Evolutionary conservation across 805 yeast genomes (phyloP), one percentile per base, ranked within the genome.

Genomic region (Kodamaea kaohsiungensis): DNA sequence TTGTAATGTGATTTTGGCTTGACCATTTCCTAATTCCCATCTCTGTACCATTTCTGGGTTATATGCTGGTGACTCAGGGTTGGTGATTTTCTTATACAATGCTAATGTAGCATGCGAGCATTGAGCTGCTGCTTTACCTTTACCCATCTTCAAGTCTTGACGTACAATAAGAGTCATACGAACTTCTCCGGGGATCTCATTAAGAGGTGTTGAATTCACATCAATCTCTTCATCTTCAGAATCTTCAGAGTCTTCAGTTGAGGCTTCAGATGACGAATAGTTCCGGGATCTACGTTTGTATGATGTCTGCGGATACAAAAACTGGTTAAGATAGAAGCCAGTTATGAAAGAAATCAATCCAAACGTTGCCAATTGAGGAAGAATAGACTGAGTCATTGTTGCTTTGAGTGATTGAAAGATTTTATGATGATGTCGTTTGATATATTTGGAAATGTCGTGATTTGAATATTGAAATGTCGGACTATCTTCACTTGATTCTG

Each of bases 51-150:
- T 69, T 10, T 75, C 76, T 13, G 90, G 86, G 58, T 89, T 86
- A 57, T 83, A 80, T 5, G 82, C 80, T 5, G 77, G 79, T 1
- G 83, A 75, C 2, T 74, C 65, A 4, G 82, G 79, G 39, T 78
- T 72, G 39, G 82, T 75, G 73, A 88, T 87, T 57, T 84, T 72
- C 63, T 88, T 86, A 71, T 89, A 95, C 61, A 95, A 84, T 0
- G 95, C 92, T 35, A 95, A 78, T 0, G 98, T 96, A n/a, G 99
- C 99, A 73, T 95, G 99, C 39, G 91, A 87, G 70, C 98, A 93
- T 67, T 95, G 99, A 5, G 99, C 99, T 3, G 98, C 98, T 2
- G 89, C 87, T 67, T 95, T 95, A 18, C 99, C 99, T 70, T 90
- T 91, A 33, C 88, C 85, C 98, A 95, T 95, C 43, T 84, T 86